Percentiles rank a stretch among this genome's conserved stretches.
phyloP scores from a whole-genome alignment of 1,139 yeast genomes.

The Kodamaea suecica region DNA sequence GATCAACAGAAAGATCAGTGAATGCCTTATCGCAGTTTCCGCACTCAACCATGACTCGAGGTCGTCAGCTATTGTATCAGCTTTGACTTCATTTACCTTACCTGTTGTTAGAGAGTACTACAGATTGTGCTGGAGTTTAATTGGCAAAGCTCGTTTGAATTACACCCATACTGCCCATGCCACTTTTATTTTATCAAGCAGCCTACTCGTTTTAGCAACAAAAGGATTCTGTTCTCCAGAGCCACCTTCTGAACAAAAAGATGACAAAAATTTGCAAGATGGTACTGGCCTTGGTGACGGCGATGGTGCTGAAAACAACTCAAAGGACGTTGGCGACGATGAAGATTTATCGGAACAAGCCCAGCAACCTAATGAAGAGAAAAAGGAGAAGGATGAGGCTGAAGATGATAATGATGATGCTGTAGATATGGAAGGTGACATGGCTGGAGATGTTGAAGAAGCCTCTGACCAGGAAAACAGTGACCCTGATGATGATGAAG shows the following conservation, averaged over 20 bases:
- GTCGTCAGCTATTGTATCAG: slow-evolving; percentile 37
- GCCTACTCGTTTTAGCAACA: slow-evolving; percentile 62
- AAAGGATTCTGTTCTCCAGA: slow-evolving; percentile 94
- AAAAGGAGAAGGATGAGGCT: slow-evolving; percentile 59
- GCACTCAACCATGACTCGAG: slow-evolving; percentile 33
- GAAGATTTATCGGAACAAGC: slow-evolving; percentile 90
- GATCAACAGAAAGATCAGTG: slow-evolving; percentile 22
- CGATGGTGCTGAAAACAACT: slow-evolving; percentile 76
- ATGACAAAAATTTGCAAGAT: slow-evolving; percentile 60
- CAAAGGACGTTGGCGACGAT: slow-evolving; percentile 88
- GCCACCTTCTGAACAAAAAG: slow-evolving; percentile 66
- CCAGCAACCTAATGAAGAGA: slow-evolving; percentile 76
- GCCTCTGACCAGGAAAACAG: slow-evolving; percentile 66
- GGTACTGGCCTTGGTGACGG: slow-evolving; percentile 99
- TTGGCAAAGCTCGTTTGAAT: slow-evolving; percentile 41
- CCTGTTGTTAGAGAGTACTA: slow-evolving; percentile 58
- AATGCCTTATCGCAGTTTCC: slow-evolving; percentile 18
- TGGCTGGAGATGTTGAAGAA: slow-evolving; percentile 91
- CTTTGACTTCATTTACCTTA: slow-evolving; percentile 50
- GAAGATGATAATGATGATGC: slow-evolving; percentile 72
- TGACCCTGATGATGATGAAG: slow-evolving; percentile 53
- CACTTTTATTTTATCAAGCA: slow-evolving; percentile 54
- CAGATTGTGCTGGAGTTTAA: slow-evolving; percentile 39
- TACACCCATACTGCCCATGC: slow-evolving; percentile 59
- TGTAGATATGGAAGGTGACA: slow-evolving; percentile 91